Percentiles rank a stretch among this genome's conserved stretches.
These are phyloP conservation scores for Aspergillus cejpii DNA, from an alignment of 2,329 filamentous ascomycete species.

Conservation along the genomic window DNA sequence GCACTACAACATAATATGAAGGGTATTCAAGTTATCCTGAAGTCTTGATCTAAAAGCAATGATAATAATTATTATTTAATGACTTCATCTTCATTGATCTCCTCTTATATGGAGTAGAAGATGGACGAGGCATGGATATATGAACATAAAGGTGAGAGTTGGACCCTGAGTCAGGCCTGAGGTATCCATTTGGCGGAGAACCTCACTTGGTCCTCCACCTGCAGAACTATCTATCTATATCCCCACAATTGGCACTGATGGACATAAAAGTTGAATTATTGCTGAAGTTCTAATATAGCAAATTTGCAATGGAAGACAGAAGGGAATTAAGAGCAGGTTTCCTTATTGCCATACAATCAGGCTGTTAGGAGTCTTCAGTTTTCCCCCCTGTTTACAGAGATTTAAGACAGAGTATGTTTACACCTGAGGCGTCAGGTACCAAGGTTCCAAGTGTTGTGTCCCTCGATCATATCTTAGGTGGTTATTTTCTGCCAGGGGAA, in stretches of 20 bases:
- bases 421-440: too few species aligned
- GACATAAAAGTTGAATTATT: too few species aligned
- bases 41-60: not conserved
- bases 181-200: not conserved
- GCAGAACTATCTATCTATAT: too few species aligned
- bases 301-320: too few species aligned
- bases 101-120: not conserved
- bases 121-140: not conserved
- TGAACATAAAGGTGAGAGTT: not conserved
- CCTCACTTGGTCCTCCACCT: not conserved
- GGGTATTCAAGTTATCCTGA: not conserved
- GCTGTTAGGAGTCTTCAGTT: too few species aligned
- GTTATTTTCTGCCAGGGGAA: not conserved
- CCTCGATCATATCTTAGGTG: not conserved
- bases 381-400: too few species aligned
- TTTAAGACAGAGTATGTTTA: too few species aligned
- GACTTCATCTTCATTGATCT: not conserved
- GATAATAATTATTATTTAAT: not conserved
- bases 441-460: too few species aligned
- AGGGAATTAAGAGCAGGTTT: too few species aligned
- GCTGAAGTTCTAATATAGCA: too few species aligned
- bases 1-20: not conserved
- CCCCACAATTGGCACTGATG: too few species aligned
- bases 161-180: not conserved
- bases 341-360: too few species aligned